phyloP scores from a whole-genome alignment of 495 filamentous ascomycete species.

The Aspergillus campestris region DNA sequence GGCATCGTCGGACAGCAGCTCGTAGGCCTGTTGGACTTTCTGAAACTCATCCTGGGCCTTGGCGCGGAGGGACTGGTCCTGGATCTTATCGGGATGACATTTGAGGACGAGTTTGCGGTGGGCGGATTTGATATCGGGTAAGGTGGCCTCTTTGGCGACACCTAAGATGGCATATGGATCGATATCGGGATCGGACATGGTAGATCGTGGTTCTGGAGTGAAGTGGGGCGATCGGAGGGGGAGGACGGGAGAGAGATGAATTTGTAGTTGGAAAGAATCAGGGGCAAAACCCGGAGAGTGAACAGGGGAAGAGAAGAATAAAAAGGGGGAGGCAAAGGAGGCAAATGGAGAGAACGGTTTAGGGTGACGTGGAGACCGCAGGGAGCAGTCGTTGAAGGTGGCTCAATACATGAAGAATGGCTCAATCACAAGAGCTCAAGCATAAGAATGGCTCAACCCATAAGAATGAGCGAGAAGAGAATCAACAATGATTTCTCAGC shows the following conservation, averaged over 20 bases:
- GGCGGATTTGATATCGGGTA: constrained; percentile 65
- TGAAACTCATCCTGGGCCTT: constrained; percentile 81
- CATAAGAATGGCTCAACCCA: too few relatives aligned
- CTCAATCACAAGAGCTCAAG: too few relatives aligned
- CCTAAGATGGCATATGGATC: constrained; percentile 82
- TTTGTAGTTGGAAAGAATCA: too few relatives aligned
- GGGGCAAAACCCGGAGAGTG: neutral
- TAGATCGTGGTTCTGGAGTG: neutral
- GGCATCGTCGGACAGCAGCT: constrained; percentile 73
- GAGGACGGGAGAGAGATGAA: constrained; percentile 9
- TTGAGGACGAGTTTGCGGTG: constrained; percentile 90
- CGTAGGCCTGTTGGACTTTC: constrained; percentile 87
- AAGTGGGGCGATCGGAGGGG: neutral
- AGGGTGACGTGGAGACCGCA: constrained; percentile 1
- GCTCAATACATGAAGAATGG: too few relatives aligned
- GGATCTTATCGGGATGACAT: constrained; percentile 92
- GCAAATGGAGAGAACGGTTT: neutral
- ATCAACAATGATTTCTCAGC: too few relatives aligned
- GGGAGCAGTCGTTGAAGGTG: too few relatives aligned
- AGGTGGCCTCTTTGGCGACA: constrained; percentile 63
- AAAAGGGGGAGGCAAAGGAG: neutral
- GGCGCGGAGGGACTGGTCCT: constrained; percentile 58
- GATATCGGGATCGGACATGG: constrained; percentile 59
- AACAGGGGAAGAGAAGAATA: neutral
- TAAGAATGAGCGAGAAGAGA: too few relatives aligned